Evolutionary conservation across 768 basidiomycete genomes (phyloP), one percentile per base, ranked within the genome.

Genomic region (Xerocomus potaroensis): DNA sequence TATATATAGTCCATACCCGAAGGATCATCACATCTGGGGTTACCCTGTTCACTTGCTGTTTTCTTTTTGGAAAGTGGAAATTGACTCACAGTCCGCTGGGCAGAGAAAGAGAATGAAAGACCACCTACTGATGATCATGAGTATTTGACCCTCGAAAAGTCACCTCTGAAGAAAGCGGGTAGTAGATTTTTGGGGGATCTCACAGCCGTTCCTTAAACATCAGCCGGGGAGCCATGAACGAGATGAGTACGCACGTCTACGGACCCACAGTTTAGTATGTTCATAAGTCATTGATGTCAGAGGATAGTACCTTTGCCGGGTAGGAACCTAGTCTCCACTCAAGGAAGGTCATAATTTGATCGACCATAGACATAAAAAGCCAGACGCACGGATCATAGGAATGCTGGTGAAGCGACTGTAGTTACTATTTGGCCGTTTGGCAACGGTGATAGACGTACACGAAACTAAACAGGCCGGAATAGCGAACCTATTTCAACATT

Each of bases 1-100:
- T n/a, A 37, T 50, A 54, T 41, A 54, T 54, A 7, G 48, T 43
- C 43, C 49, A 54, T 18, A 56, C 38, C 5, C 48, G 35, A 23
- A 48, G 36, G 36, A 48, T 16, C 47, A 48, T 48, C 7, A 26
- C n/a, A 2, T 40, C 43, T 44, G 34, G 4, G 18, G n/a, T 24
- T 8, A 15, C 22, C 22, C 12, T 23, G 15, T n/a, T 14, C 10
- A 38, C 9, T 24, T 15, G 4, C 23, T n/a, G n/a, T n/a, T n/a
- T n/a, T n/a, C n/a, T n/a, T n/a, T n/a, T n/a, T n/a, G n/a, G n/a
- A n/a, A 24, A 8, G 16, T 7, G 40, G 8, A 7, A 0, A n/a
- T 15, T 6, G 2, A 38, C 50, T 47, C 36, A 51, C 50, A 32
- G 27, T 51, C 50, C 3, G 46, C 42, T 19, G 36, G 26, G 10